These are phyloP conservation scores for Chlamydomonas sphaeroides DNA, from an alignment of 139 green algal genomes.

Conservation along the genomic window DNA sequence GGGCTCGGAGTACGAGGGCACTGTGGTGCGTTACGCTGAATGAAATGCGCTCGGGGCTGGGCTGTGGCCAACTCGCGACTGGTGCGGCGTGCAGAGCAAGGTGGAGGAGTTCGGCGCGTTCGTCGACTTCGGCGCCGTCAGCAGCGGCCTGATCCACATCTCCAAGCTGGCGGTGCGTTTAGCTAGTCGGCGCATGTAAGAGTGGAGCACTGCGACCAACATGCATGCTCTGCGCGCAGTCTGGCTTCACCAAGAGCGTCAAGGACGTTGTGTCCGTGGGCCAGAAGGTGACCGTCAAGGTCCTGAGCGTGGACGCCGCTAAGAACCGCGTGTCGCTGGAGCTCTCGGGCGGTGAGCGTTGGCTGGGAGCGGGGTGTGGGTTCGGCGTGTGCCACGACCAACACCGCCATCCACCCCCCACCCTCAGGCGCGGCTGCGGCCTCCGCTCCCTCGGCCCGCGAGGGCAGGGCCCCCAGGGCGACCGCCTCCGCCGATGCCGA, in stretches of 20 bases:
- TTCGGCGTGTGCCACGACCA: no score
- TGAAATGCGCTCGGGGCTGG: neutral
- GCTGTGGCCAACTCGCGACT: no score
- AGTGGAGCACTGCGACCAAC: no score
- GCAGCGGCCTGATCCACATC: slow-evolving; percentile 95
- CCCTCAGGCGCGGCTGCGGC: neutral
- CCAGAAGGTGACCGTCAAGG: slow-evolving; percentile 61
- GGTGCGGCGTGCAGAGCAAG: slow-evolving; percentile 50
- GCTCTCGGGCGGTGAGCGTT: slow-evolving; percentile 38
- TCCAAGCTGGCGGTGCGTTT: slow-evolving; percentile 79
- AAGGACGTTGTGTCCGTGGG: slow-evolving; percentile 56
- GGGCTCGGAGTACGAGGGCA: slow-evolving; percentile 62
- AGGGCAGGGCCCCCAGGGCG: no score
- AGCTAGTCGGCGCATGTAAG: neutral
- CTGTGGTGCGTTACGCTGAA: slow-evolving; percentile 55
- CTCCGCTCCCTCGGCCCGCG: no score
- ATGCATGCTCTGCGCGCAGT: neutral
- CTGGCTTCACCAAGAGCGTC: slow-evolving; percentile 67
- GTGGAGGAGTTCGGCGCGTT: slow-evolving; percentile 91
- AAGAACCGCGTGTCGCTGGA: slow-evolving; percentile 65
- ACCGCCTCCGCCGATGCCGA: neutral
- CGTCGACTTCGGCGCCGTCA: slow-evolving; percentile 87
- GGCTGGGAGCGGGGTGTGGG: no score
- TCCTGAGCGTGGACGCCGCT: slow-evolving; percentile 54
- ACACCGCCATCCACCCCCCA: no score